Evolutionary conservation across 495 filamentous ascomycete genomes (phyloP), one percentile per base, ranked within the genome.

Genomic region (Rhizodiscina lignyota): DNA sequence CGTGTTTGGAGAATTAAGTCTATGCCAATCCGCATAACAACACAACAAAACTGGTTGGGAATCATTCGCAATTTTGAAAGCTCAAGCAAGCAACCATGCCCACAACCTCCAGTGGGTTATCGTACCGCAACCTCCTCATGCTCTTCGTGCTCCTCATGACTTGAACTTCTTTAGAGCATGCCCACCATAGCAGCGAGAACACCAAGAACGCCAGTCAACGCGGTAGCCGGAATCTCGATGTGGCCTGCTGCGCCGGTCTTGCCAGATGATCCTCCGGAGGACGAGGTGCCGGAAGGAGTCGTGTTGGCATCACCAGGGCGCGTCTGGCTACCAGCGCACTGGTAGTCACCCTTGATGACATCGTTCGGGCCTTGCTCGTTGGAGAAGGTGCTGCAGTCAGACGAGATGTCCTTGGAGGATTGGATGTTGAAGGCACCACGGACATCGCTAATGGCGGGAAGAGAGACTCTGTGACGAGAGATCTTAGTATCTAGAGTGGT

Each of bases 341-440:
- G 41, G 49, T 54, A 64, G 21, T 47, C 48, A 31, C 61, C 63
- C 50, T 59, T 56, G 44, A 67, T 53, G n/a, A 55, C 40, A 35
- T 44, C 35, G 42, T 32, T 43, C 8, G 40, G 34, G 31, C 33
- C 40, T 52, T 71, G 71, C 49, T 58, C 53, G 58, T 85, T 74
- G 38, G 75, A 62, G 40, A 49, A 51, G 38, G 41, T 22, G 39
- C 39, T 35, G 51, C 57, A 61, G 8, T 38, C 37, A 6, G 34
- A 30, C 23, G 20, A 29, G 43, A 61, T 38, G 37, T 61, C 45
- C 16, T 61, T 66, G 21, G 79, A 79, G 45, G 67, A 77, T 60
- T 83, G 71, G 43, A 91, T 57, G 61, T 93, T 84, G 65, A 93
- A 87, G 35, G 74, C 77, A 63, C 89, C 89, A 49, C 67, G 66